Evolutionary conservation across 2,329 filamentous ascomycete genomes (phyloP).

Genomic region (Leptodontidium sp.): DNA sequence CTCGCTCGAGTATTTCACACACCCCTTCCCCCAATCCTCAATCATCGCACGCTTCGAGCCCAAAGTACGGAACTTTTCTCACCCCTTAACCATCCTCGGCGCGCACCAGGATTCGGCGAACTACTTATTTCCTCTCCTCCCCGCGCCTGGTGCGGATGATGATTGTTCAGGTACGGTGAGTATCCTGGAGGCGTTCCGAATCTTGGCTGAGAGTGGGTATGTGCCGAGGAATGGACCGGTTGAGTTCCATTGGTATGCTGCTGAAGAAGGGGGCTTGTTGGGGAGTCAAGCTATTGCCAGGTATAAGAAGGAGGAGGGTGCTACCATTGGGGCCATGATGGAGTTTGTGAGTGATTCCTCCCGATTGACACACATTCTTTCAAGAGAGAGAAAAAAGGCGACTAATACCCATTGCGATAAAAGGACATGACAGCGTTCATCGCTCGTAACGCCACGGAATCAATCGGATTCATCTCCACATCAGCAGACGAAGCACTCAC

Average conservation of each 20-base stretch:
- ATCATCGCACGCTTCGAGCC: constrained; percentile 73
- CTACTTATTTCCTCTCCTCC: constrained; percentile 64
- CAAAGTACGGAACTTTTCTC: constrained; percentile 46
- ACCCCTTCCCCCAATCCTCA: constrained; percentile 74
- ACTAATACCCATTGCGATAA: too few relatives aligned
- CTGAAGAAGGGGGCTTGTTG: constrained; percentile 75
- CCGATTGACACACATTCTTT: neutral
- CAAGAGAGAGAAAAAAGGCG: too few relatives aligned
- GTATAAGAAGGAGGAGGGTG: constrained; percentile 25
- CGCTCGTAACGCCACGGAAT: constrained; percentile 20
- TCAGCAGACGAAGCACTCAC: constrained; percentile 22
- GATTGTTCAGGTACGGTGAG: constrained; percentile 77
- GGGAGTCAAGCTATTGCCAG: constrained; percentile 65
- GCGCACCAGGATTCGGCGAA: constrained; percentile 81
- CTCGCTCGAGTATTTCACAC: constrained; percentile 62
- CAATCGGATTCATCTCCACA: constrained; percentile 16
- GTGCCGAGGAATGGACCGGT: constrained; percentile 53
- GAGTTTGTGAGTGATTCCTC: constrained; percentile 21
- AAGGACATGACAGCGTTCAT: constrained; percentile 26
- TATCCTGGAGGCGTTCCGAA: constrained; percentile 75
- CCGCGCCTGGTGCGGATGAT: constrained; percentile 77
- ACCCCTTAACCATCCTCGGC: constrained; percentile 62
- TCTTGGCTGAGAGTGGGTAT: constrained; percentile 60
- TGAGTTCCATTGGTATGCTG: constrained; percentile 84
- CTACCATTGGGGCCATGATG: constrained; percentile 24